These are phyloP conservation scores for Chlorociboria aeruginascens DNA, from an alignment of 495 filamentous ascomycete species.

Conservation along the genomic window DNA sequence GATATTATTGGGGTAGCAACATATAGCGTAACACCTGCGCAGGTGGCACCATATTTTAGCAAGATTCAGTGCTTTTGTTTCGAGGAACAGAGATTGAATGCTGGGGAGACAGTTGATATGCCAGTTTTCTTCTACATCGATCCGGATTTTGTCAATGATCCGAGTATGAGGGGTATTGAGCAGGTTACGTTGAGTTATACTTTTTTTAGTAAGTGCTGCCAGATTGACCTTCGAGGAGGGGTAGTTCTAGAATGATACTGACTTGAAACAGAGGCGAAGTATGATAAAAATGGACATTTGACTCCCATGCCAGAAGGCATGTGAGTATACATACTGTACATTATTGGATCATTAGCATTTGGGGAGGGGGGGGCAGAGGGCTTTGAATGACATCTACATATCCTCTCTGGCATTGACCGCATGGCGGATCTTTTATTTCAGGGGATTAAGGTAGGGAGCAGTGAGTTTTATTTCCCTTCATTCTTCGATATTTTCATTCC, in stretches of 20 bases:
- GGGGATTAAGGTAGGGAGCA: no score
- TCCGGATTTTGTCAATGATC: slow-evolving; percentile 84
- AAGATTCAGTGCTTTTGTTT: slow-evolving; percentile 99
- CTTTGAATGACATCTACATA: background rate
- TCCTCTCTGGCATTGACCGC: no score
- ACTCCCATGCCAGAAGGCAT: slow-evolving; percentile 9
- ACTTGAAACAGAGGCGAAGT: slow-evolving; percentile 57
- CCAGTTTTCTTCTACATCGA: slow-evolving; percentile 99
- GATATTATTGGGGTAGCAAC: slow-evolving; percentile 98
- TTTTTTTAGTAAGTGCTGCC: slow-evolving; percentile 75
- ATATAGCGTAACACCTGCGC: slow-evolving; percentile 90
- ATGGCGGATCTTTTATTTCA: no score
- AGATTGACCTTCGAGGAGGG: background rate
- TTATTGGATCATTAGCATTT: slow-evolving; percentile 12
- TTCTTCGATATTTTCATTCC: no score
- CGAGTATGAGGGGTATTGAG: slow-evolving; percentile 86
- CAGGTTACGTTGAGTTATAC: slow-evolving; percentile 94
- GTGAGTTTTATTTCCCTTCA: no score
- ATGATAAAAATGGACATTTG: slow-evolving; percentile 62
- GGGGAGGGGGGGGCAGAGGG: slow-evolving; percentile 4
- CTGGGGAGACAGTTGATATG: slow-evolving; percentile 98
- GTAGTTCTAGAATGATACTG: background rate
- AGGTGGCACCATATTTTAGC: slow-evolving; percentile 95
- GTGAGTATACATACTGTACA: slow-evolving; percentile 7
- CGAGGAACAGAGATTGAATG: slow-evolving; percentile 84